Evolutionary conservation across 2,329 filamentous ascomycete species (phyloP).

Genomic region (Colletotrichum eleusines): DNA sequence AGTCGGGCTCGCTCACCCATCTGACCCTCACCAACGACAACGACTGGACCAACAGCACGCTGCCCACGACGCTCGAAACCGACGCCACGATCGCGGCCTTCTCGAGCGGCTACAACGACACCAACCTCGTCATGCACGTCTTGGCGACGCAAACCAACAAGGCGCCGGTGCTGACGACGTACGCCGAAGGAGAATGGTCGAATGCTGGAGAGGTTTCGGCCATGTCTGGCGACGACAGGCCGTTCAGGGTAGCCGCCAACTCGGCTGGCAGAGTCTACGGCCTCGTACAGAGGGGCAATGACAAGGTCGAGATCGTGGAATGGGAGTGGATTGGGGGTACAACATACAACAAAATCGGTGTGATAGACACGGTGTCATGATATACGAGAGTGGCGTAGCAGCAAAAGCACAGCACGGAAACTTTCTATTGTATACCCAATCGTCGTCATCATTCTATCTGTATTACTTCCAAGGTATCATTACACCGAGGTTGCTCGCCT

Average conservation of each 20-base stretch:
- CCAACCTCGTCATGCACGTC: slow-evolving; percentile 34
- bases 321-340: slow-evolving; percentile 42
- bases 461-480: too few relatives aligned
- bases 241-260: slow-evolving; percentile 34
- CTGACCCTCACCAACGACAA: slow-evolving; percentile 23
- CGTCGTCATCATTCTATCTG: too few relatives aligned
- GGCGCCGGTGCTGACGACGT: slow-evolving; percentile 20
- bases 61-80: slow-evolving; percentile 24
- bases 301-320: slow-evolving; percentile 34
- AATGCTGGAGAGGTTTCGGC: slow-evolving; percentile 13
- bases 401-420: too few relatives aligned
- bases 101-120: slow-evolving; percentile 34
- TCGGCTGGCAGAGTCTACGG: slow-evolving; percentile 37
- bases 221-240: slow-evolving; percentile 32
- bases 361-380: slow-evolving; percentile 27
- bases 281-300: slow-evolving; percentile 16
- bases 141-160: slow-evolving; percentile 16
- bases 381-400: too few relatives aligned
- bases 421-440: too few relatives aligned
- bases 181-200: slow-evolving; percentile 28
- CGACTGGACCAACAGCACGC: slow-evolving; percentile 21
- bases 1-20: slow-evolving; percentile 17
- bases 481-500: too few relatives aligned
- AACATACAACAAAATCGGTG: slow-evolving; percentile 38
- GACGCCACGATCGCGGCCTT: slow-evolving; percentile 32